Percentiles rank a stretch among this genome's conserved stretches.
Conservation (phyloP, 192 early-diverging fungal species). For the Backusella morwellensis region DNA sequence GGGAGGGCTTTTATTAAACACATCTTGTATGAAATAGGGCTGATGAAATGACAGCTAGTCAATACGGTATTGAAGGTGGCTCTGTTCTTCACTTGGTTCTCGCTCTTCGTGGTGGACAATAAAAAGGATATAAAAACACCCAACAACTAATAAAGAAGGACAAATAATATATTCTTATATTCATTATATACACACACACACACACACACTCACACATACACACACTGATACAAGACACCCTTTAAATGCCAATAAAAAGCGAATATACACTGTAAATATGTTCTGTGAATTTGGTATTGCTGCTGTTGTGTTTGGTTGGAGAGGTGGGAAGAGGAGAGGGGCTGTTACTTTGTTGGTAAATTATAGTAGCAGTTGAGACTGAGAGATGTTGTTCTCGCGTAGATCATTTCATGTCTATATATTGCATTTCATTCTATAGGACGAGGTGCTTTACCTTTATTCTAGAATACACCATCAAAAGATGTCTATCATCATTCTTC, state of each 20-base stretch:
- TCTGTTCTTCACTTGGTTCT: conserved; percentile 92
- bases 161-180: background rate
- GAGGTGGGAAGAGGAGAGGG: background rate
- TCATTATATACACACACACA: background rate
- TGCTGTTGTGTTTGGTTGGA: background rate
- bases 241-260: background rate
- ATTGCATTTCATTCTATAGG: background rate
- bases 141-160: background rate
- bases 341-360: background rate
- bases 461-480: background rate
- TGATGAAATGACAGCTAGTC: conserved; percentile 70
- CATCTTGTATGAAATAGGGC: conserved; percentile 47
- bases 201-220: background rate
- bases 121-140: background rate
- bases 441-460: background rate
- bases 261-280: background rate
- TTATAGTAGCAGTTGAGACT: background rate
- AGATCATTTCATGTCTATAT: background rate
- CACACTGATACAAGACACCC: background rate
- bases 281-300: background rate
- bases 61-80: conserved; percentile 75
- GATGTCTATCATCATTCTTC: background rate
- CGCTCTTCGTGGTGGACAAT: conserved; percentile 86
- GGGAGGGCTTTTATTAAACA: background rate
- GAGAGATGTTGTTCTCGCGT: background rate